Conservation (phyloP, 1,139 yeast genomes). For the Kluyveromyces sp. region DNA sequence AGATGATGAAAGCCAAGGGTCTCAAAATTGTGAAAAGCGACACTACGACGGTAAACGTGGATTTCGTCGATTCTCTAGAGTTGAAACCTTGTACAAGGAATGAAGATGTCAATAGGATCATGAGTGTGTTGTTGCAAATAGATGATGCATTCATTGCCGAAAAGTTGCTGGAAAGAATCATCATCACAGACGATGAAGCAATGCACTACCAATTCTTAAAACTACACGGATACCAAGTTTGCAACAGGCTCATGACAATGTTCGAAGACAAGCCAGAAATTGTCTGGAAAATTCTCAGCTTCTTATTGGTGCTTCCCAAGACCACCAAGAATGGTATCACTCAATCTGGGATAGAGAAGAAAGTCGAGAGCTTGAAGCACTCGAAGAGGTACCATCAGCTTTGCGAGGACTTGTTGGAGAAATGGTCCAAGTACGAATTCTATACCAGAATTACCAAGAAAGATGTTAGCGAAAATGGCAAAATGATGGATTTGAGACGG, state of each 20-base stretch:
- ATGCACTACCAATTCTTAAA: slow-evolving; percentile 58
- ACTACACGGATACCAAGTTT: slow-evolving; percentile 82
- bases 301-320: slow-evolving; percentile 70
- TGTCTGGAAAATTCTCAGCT: slow-evolving; percentile 43
- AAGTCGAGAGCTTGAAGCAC: slow-evolving; percentile 42
- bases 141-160: slow-evolving; percentile 62
- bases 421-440: slow-evolving; percentile 72
- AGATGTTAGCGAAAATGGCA: slow-evolving; percentile 20
- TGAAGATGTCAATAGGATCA: slow-evolving; percentile 67
- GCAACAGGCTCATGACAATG: slow-evolving; percentile 52
- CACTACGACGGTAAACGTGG: slow-evolving; percentile 54
- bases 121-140: slow-evolving; percentile 73
- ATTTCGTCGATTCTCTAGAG: slow-evolving; percentile 54
- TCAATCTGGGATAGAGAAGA: slow-evolving; percentile 68
- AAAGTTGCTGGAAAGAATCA: slow-evolving; percentile 63
- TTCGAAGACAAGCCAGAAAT: slow-evolving; percentile 31
- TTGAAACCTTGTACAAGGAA: slow-evolving; percentile 45
- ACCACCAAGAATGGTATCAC: slow-evolving; percentile 75
- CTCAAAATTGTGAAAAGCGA: slow-evolving; percentile 45
- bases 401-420: slow-evolving; percentile 45
- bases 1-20: slow-evolving; percentile 46
- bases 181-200: slow-evolving; percentile 46
- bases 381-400: slow-evolving; percentile 33
- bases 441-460: slow-evolving; percentile 59
- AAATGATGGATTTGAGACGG: slow-evolving; percentile 26